phyloP scores from a whole-genome alignment of 495 filamentous ascomycete species.

The Podospora conica region DNA sequence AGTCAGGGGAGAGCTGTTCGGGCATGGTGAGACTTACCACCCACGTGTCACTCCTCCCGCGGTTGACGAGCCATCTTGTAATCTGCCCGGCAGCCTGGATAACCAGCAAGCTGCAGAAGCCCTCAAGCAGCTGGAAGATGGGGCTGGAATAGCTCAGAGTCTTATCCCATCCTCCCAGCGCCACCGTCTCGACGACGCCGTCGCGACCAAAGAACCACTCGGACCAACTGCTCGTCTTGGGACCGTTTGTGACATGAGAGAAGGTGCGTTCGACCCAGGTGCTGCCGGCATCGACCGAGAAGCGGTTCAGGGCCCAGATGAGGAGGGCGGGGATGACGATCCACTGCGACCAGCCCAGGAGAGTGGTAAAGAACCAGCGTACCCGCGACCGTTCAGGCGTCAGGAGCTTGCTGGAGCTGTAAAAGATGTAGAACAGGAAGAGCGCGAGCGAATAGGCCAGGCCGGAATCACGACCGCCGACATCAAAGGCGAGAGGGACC shows the following conservation, averaged over 20 bases:
- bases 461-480: constrained; percentile 89
- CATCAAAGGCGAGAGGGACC: constrained; percentile 93
- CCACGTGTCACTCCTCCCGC: constrained; percentile 89
- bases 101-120: constrained; percentile 92
- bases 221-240: constrained; percentile 51
- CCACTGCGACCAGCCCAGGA: constrained; percentile 74
- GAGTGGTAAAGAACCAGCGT: constrained; percentile 58
- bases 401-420: constrained; percentile 70
- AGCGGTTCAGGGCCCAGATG: constrained; percentile 91
- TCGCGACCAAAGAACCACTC: constrained; percentile 82
- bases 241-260: constrained; percentile 47
- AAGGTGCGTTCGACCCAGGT: constrained; percentile 81
- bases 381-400: constrained; percentile 76
- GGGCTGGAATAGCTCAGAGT: constrained; percentile 89
- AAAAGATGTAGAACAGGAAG: constrained; percentile 81
- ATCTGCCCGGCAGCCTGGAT: constrained; percentile 93
- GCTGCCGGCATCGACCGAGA: constrained; percentile 76
- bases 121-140: constrained; percentile 87
- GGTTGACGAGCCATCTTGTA: constrained; percentile 91
- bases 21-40: constrained; percentile 61
- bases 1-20: constrained; percentile 7
- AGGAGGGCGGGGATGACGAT: constrained; percentile 72
- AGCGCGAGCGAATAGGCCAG: constrained; percentile 86
- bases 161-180: constrained; percentile 85
- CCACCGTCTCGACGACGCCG: constrained; percentile 68